Conservation (phyloP, 2,329 filamentous ascomycete genomes). For the Alternaria arborescens region DNA sequence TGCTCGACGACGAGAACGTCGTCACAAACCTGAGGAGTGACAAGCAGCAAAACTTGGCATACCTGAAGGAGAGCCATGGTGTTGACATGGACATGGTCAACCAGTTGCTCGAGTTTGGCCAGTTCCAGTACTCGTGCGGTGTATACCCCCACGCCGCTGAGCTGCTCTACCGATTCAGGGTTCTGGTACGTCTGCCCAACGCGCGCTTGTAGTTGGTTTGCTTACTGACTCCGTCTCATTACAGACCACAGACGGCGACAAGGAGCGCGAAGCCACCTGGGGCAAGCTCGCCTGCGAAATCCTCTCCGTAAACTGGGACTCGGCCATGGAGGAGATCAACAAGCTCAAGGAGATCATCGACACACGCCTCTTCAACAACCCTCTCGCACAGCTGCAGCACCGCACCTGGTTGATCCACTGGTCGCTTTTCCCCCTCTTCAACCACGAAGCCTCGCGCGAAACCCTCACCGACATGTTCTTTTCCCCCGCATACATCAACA, state of each 20-base stretch:
- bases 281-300: slow-evolving; percentile 98
- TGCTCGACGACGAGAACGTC: slow-evolving; percentile 88
- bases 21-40: slow-evolving; percentile 91
- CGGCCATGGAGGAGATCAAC: slow-evolving; percentile 72
- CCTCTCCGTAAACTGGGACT: slow-evolving; percentile 93
- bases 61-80: slow-evolving; percentile 93
- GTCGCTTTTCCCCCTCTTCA: slow-evolving; percentile 98
- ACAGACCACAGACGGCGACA: slow-evolving; percentile 93
- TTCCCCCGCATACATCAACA: slow-evolving; percentile 98
- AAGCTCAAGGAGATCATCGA: slow-evolving; percentile 80
- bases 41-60: slow-evolving; percentile 99
- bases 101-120: slow-evolving; percentile 92
- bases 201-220: neutral
- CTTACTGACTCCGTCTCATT: slow-evolving; percentile 11
- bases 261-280: slow-evolving; percentile 94
- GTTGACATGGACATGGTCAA: slow-evolving; percentile 97
- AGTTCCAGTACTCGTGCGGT: slow-evolving; percentile 97
- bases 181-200: slow-evolving; percentile 63
- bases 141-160: slow-evolving; percentile 91
- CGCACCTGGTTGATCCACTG: slow-evolving; percentile 98
- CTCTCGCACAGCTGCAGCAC: slow-evolving; percentile 92
- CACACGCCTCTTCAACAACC: slow-evolving; percentile 93
- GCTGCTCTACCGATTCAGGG: slow-evolving; percentile 95
- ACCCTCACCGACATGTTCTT: slow-evolving; percentile 95
- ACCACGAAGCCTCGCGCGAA: slow-evolving; percentile 91